Evolutionary conservation across 768 basidiomycete genomes (phyloP).

Genomic region (Tephrocybe sp.): DNA sequence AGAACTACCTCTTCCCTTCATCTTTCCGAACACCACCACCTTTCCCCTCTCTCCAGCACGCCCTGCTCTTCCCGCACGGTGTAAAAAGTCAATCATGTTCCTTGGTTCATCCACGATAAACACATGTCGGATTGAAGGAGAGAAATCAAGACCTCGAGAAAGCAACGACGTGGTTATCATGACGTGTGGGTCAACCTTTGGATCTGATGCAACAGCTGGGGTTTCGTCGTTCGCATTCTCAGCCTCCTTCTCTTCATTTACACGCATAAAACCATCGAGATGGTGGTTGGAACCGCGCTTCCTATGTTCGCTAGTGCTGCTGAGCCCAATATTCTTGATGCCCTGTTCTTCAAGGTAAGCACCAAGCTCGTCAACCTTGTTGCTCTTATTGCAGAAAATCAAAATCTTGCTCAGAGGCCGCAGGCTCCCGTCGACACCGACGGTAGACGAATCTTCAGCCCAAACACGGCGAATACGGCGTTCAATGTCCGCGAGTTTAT

Average conservation of each 20-base stretch:
- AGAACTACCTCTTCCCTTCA: slow-evolving; percentile 59
- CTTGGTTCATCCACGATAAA: slow-evolving; percentile 87
- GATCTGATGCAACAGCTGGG: slow-evolving; percentile 20
- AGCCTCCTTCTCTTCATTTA: slow-evolving; percentile 13
- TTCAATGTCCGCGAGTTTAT: slow-evolving; percentile 78
- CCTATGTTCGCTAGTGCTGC: slow-evolving; percentile 56
- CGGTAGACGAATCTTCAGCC: slow-evolving; percentile 53
- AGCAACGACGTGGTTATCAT: slow-evolving; percentile 89
- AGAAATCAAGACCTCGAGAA: slow-evolving; percentile 87
- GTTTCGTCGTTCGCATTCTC: not conserved
- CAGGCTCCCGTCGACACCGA: slow-evolving; percentile 15
- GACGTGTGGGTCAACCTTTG: slow-evolving; percentile 51
- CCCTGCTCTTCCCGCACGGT: slow-evolving; percentile 84
- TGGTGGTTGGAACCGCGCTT: slow-evolving; percentile 71
- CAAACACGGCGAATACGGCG: slow-evolving; percentile 71
- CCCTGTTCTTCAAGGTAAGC: slow-evolving; percentile 56
- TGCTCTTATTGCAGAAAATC: slow-evolving; percentile 80
- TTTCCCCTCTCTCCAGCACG: slow-evolving; percentile 68
- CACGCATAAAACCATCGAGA: slow-evolving; percentile 69
- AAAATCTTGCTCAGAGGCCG: slow-evolving; percentile 60
- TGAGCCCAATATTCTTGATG: slow-evolving; percentile 63
- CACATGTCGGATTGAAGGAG: slow-evolving; percentile 72
- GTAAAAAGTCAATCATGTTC: slow-evolving; percentile 90
- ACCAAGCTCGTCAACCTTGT: slow-evolving; percentile 62
- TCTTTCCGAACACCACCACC: slow-evolving; percentile 76